Base-by-base conservation (phyloP, 1,139 yeast genomes). In the Yamadazyma diospyri region DNA sequence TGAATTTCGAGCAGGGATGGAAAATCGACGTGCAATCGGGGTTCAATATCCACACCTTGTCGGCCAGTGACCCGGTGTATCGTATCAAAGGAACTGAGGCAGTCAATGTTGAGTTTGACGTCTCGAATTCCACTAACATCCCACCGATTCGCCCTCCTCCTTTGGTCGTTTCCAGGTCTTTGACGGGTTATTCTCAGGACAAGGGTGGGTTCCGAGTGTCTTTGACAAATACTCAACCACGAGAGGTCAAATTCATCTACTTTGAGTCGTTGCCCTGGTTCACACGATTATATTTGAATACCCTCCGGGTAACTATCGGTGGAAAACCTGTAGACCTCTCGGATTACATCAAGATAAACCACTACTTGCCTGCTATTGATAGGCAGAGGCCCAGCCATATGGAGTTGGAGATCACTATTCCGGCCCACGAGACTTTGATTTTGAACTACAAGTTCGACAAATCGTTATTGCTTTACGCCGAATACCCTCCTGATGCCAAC, bases 401-500 rank as follows among this genome's bases (percentile, higher is more conserved):
- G 46, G 97, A 92, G 55, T 67, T 86, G 31, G 63, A 61, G 10
- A 53, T 92, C 15, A 52, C 49, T 0, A 53, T 89, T 3, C 97
- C 96, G 0, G 72, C 94, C 2, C 52, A 64, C 3, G 69, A 81
- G 19, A 69, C 80, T 3, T 59, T 86, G 25, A 71, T 83, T 1
- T 50, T 92, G 36, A 75, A 82, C 2, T 86, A 85, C 51, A 78
- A 82, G 37, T 88, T 92, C 53, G 97, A 92, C 53, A 92, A 89
- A 56, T 79, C 95, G 0, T 67, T 92, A 50, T 68, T 94, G 29
- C 72, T 82, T 40, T 80, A 86, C 44, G 84, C 92, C 7, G 98
- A 94, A 55, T 94, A 94, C 50, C 98, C 98, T 9, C 98, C 99
- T 1, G 99, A 94, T 65, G 98, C 99, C 2, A 94, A 94, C 55